Evolutionary conservation across 2,329 filamentous ascomycete genomes (phyloP), one percentile per base, ranked within the genome.

Genomic region (Chaetothyriales sp.): DNA sequence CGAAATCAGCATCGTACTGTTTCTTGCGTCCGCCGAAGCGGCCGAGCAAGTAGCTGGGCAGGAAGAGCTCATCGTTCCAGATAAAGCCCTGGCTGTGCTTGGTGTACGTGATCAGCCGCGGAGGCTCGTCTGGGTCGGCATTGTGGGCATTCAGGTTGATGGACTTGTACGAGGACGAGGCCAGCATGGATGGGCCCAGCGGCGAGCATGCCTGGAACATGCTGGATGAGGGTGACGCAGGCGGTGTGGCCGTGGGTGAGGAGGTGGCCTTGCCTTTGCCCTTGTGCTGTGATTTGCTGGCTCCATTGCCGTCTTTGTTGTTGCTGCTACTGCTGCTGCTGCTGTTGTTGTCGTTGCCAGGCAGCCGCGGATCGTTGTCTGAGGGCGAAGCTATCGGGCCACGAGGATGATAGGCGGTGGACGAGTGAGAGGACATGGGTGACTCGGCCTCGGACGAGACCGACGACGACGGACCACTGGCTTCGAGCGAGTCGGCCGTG

Each of bases 11-110:
- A 44, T 60, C 58, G 46, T 57, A 59, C 47, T 55, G 55, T 49
- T 57, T 57, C 49, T 58, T 56, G 10, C 58, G 49, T 36, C 57
- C 53, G 12, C 57, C 52, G 46, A 60, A 61, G 3, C 58, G 53
- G 19, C 58, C 57, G 12, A 61, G 48, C 51, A 60, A 48, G 47
- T 61, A 61, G 44, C 57, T 59, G 9, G 58, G 58, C 43, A 60
- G 50, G 46, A 61, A 61, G n/a, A 61, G 39, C 48, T 61, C 59
- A 39, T 61, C 59, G 28, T 61, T 61, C 59, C 59, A 61, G 4
- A 55, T 60, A 43, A 61, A 61, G 20, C 59, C 59, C 52, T 61
- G 59, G 47, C 55, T 56, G 46, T 57, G 50, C 36, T 59, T 59
- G 22, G 59, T 60, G 51, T 59, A 60, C 4, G 55, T 57, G 28